Conservation (phyloP, 2,329 filamentous ascomycete species). For the Coccinonectria pachysandricola region DNA sequence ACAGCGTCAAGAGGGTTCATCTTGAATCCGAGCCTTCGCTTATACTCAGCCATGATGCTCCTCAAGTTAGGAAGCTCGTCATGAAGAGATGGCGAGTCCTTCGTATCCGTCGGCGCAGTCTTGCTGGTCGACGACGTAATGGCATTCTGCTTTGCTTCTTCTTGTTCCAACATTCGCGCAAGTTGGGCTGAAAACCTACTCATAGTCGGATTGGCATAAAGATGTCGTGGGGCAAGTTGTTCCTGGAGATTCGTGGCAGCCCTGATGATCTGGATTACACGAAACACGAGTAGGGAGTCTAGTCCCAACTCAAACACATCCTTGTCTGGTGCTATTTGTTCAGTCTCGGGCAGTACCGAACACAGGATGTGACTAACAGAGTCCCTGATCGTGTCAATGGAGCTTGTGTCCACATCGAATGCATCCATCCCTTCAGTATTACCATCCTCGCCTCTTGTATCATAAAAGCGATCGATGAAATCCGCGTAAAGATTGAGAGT, state of each 20-base stretch:
- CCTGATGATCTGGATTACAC: constrained; percentile 21
- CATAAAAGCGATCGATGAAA: constrained; percentile 38
- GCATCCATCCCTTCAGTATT: constrained; percentile 6
- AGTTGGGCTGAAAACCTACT: constrained; percentile 17
- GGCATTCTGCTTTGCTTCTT: background rate
- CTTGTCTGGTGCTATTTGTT: constrained; percentile 9
- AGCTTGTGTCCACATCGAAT: constrained; percentile 13
- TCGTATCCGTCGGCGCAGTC: too few species aligned
- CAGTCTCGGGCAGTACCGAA: constrained; percentile 9
- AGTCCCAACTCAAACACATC: constrained; percentile 21
- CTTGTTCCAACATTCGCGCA: constrained; percentile 7
- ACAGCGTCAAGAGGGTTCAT: constrained; percentile 23
- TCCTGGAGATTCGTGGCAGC: constrained; percentile 19
- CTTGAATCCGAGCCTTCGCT: constrained; percentile 19
- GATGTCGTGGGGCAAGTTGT: constrained; percentile 21
- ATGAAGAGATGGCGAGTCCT: too few species aligned
- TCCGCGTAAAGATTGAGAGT: constrained; percentile 30
- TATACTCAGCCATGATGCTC: constrained; percentile 11
- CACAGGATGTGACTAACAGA: constrained; percentile 10
- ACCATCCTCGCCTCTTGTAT: constrained; percentile 8
- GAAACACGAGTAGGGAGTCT: constrained; percentile 22
- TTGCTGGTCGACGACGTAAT: background rate
- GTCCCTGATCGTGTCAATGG: constrained; percentile 12
- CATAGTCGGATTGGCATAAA: constrained; percentile 24
- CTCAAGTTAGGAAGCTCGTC: constrained; percentile 27